Conservation (phyloP, 2,329 filamentous ascomycete genomes). For the Atkinsonella hypoxylon region DNA sequence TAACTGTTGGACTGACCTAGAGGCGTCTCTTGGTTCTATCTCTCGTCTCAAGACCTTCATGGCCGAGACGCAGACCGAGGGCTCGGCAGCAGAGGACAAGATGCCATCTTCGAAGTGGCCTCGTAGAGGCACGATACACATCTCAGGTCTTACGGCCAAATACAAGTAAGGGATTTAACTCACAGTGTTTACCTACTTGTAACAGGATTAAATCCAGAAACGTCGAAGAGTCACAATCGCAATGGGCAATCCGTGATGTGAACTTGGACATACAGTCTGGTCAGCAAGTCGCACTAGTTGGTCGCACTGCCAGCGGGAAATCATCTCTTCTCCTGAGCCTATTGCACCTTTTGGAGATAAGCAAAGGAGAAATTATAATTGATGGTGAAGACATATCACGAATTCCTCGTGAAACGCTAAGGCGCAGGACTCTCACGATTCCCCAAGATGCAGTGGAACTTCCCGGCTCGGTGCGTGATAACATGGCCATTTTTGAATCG, state of each 20-base stretch:
- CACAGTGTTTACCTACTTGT: too few species aligned
- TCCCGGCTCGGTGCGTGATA: constrained; percentile 19
- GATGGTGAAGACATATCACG: constrained; percentile 25
- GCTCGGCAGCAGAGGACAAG: too few species aligned
- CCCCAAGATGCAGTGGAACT: constrained; percentile 41
- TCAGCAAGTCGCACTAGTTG: constrained; percentile 18
- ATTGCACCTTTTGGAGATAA: constrained; percentile 24
- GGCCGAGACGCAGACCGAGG: constrained; percentile 4
- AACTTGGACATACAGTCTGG: constrained; percentile 10
- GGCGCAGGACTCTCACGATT: constrained; percentile 34
- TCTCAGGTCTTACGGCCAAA: too few species aligned
- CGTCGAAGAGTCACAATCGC: too few species aligned
- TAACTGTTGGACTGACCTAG: constrained; percentile 4
- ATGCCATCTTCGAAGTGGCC: too few species aligned
- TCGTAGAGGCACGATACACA: too few species aligned
- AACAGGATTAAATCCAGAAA: too few species aligned
- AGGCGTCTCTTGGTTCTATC: constrained; percentile 8
- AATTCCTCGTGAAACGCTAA: constrained; percentile 28
- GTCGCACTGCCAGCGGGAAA: constrained; percentile 27
- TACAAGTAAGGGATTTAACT: too few species aligned
- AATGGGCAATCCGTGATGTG: constrained; percentile 8
- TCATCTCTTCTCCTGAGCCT: constrained; percentile 27
- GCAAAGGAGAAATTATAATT: constrained; percentile 21
- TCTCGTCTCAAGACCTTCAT: constrained; percentile 12
- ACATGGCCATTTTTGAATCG: constrained; percentile 10